Conservation (phyloP, 768 basidiomycete species). For the Trametes punicea region DNA sequence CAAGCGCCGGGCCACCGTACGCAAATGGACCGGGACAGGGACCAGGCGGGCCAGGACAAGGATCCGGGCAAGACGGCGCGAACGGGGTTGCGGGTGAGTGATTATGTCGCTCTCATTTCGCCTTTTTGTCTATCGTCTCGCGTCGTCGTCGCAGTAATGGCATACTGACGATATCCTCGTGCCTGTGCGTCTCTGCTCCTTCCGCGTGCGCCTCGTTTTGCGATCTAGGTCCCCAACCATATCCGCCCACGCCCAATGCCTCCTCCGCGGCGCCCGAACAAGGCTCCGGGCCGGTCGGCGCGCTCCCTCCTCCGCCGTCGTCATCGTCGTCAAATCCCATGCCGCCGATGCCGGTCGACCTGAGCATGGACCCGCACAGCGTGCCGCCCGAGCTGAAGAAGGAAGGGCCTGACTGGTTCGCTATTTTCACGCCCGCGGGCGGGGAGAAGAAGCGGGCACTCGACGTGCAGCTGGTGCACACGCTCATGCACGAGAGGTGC, state of each 20-base stretch:
- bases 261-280: constrained; percentile 30
- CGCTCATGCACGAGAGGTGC: constrained; percentile 88
- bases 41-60: constrained; percentile 14
- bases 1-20: constrained; percentile 18
- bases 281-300: constrained; percentile 18
- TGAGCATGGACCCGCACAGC: constrained; percentile 37
- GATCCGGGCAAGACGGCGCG: constrained; percentile 16
- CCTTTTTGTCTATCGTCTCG: neutral
- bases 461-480: constrained; percentile 80
- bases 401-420: constrained; percentile 87
- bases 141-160: neutral
- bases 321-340: constrained; percentile 2
- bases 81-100: constrained; percentile 20
- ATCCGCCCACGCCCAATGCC: constrained; percentile 28
- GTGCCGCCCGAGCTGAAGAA: constrained; percentile 58
- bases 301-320: constrained; percentile 16
- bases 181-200: neutral
- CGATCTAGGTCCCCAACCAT: constrained; percentile 18
- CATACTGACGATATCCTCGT: neutral
- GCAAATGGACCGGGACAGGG: constrained; percentile 18
- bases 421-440: constrained; percentile 65
- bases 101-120: neutral
- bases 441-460: constrained; percentile 53
- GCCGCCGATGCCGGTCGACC: constrained; percentile 18
- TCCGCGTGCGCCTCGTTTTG: neutral